Evolutionary conservation across 164 flowering plant genomes (phyloP).

Genomic region (Vitis amurensis): DNA sequence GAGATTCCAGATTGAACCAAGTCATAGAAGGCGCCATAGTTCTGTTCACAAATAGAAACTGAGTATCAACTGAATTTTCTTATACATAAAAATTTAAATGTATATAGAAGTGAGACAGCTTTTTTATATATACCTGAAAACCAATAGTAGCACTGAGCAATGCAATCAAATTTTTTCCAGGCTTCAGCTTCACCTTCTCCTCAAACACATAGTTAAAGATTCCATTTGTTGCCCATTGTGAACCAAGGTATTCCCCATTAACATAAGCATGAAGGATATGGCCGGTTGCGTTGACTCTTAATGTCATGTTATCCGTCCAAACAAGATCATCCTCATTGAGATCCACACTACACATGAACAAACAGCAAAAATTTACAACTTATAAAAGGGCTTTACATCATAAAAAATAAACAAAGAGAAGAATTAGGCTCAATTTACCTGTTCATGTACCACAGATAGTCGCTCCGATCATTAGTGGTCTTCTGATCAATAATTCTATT

Average conservation of each 20-base stretch:
- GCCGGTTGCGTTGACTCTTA: conserved; percentile 58
- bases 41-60: conserved; percentile 23
- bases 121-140: conserved; percentile 27
- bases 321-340: conserved; percentile 29
- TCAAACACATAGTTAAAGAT: conserved; percentile 26
- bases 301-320: conserved; percentile 34
- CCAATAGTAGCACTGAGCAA: conserved; percentile 69
- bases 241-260: conserved; percentile 54
- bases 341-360: conserved; percentile 22
- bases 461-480: conserved; percentile 44
- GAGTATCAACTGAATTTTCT: background rate
- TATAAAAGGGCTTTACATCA: too few species aligned
- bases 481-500: conserved; percentile 57
- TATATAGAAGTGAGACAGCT: too few species aligned
- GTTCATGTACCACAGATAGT: conserved; percentile 85
- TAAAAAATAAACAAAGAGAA: too few species aligned
- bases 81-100: background rate
- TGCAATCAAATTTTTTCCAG: conserved; percentile 46
- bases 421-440: conserved; percentile 29
- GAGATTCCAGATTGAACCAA: conserved; percentile 32
- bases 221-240: conserved; percentile 37
- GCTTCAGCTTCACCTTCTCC: conserved; percentile 27
- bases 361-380: background rate
- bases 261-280: conserved; percentile 64
- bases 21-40: conserved; percentile 59